Evolutionary conservation across 1,139 yeast genomes (phyloP).

Genomic region (Geotrichum restrictum): DNA sequence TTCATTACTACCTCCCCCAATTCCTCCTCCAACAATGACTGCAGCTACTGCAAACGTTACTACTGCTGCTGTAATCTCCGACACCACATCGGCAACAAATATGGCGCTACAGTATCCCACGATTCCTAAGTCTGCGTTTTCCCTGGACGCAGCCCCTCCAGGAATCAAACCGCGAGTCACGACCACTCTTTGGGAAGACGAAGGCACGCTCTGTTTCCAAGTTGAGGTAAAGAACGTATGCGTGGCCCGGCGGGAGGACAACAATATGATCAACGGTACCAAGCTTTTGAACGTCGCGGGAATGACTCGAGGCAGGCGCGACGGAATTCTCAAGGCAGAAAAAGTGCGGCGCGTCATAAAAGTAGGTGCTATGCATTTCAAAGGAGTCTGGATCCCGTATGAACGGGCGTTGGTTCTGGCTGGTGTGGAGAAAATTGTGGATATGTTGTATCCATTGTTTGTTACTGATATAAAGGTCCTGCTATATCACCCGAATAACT

Average conservation of each 20-base stretch:
- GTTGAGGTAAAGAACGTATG: conserved; percentile 86
- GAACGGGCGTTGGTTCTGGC: conserved; percentile 88
- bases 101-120: conserved; percentile 25
- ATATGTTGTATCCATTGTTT: conserved; percentile 75
- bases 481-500: conserved; percentile 28
- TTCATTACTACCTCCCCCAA: not conserved
- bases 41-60: not conserved
- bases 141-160: conserved; percentile 49
- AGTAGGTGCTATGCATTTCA: conserved; percentile 90
- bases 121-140: conserved; percentile 26
- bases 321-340: conserved; percentile 84
- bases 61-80: too few species aligned
- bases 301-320: conserved; percentile 93
- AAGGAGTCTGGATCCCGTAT: conserved; percentile 96
- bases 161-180: conserved; percentile 75
- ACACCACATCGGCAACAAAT: too few species aligned
- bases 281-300: conserved; percentile 84
- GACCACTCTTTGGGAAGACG: conserved; percentile 95
- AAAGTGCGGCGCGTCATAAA: conserved; percentile 84
- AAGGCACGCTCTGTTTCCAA: conserved; percentile 85
- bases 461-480: conserved; percentile 67
- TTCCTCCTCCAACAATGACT: too few species aligned
- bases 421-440: conserved; percentile 76
- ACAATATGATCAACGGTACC: conserved; percentile 88
- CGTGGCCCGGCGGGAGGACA: conserved; percentile 88